Percentiles rank a stretch among this genome's conserved stretches.
These are phyloP conservation scores for Cordyceps fumosorosea DNA, from an alignment of 2,329 filamentous ascomycete species.

Conservation along the genomic window DNA sequence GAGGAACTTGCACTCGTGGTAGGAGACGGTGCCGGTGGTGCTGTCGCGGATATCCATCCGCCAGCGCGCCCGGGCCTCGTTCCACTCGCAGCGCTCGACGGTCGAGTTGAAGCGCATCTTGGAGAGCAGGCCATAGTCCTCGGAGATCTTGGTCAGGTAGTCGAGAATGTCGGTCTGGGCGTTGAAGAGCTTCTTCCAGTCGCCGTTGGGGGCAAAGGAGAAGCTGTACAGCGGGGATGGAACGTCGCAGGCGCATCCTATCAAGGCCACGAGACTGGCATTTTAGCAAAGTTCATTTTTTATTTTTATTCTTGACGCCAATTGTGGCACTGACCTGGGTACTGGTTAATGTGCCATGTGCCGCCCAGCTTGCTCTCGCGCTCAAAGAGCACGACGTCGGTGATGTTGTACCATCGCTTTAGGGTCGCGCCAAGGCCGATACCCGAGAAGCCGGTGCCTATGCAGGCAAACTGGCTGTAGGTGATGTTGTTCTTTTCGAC, in stretches of 20 bases:
- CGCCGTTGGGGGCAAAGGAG: slow-evolving; percentile 52
- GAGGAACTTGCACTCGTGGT: slow-evolving; percentile 35
- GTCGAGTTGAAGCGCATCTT: slow-evolving; percentile 33
- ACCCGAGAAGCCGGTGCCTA: slow-evolving; percentile 57
- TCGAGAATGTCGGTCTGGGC: slow-evolving; percentile 47
- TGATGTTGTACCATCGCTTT: slow-evolving; percentile 49
- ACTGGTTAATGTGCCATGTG: slow-evolving; percentile 58
- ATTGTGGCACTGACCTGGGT: slow-evolving; percentile 39
- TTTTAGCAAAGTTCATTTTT: neutral
- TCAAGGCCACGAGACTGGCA: neutral
- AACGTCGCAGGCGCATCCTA: slow-evolving; percentile 46
- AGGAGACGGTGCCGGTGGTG: slow-evolving; percentile 17
- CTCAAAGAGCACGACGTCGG: slow-evolving; percentile 56
- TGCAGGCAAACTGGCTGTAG: slow-evolving; percentile 36
- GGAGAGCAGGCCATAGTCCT: slow-evolving; percentile 33
- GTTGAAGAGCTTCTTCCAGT: slow-evolving; percentile 54
- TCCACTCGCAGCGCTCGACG: slow-evolving; percentile 34
- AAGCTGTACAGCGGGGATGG: slow-evolving; percentile 55
- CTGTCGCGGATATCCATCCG: slow-evolving; percentile 23
- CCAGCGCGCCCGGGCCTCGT: slow-evolving; percentile 29
- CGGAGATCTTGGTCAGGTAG: slow-evolving; percentile 49
- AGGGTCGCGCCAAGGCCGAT: slow-evolving; percentile 55
- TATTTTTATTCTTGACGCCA: no score
- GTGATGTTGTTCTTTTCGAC: slow-evolving; percentile 7
- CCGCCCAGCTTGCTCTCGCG: slow-evolving; percentile 51